phyloP scores from a whole-genome alignment of 805 yeast genomes.

The Wickerhamomyces silvicola region DNA sequence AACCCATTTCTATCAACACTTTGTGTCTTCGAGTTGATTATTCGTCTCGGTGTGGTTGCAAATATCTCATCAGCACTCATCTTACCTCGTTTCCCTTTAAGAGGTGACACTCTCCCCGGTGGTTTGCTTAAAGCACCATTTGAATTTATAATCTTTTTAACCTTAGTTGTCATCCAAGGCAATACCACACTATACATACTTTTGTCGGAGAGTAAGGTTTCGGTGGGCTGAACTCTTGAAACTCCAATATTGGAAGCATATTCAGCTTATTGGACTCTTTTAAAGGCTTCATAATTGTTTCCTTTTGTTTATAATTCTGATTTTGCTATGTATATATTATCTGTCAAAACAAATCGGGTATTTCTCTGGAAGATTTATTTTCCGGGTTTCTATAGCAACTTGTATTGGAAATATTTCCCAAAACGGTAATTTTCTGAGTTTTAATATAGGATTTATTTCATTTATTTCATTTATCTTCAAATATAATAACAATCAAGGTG shows the following conservation, averaged over 20 bases:
- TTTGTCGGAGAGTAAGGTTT: slow-evolving; percentile 1
- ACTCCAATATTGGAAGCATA: slow-evolving; percentile 10
- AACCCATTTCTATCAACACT: slow-evolving; percentile 24
- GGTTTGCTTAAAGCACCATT: slow-evolving; percentile 10
- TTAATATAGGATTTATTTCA: not conserved
- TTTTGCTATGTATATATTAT: too few species aligned
- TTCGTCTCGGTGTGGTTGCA: slow-evolving; percentile 25
- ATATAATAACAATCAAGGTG: too few species aligned
- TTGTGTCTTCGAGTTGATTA: slow-evolving; percentile 17
- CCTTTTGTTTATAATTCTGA: too few species aligned
- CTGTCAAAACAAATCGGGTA: too few species aligned
- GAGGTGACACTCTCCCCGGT: slow-evolving; percentile 21
- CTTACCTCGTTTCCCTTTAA: slow-evolving; percentile 14
- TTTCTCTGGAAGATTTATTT: too few species aligned
- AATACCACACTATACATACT: not conserved
- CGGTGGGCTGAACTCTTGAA: slow-evolving; percentile 12
- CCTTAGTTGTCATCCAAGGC: too few species aligned
- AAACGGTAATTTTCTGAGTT: not conserved
- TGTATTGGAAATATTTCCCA: not conserved
- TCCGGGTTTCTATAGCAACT: too few species aligned
- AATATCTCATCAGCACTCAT: slow-evolving; percentile 13
- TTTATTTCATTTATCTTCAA: too few species aligned
- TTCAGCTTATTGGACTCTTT: slow-evolving; percentile 3
- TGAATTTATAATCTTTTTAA: slow-evolving; percentile 2
- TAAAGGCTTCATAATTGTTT: slow-evolving; percentile 5